Conservation (phyloP, 148 eudicot genomes). For the Fagopyrum tataricum region DNA sequence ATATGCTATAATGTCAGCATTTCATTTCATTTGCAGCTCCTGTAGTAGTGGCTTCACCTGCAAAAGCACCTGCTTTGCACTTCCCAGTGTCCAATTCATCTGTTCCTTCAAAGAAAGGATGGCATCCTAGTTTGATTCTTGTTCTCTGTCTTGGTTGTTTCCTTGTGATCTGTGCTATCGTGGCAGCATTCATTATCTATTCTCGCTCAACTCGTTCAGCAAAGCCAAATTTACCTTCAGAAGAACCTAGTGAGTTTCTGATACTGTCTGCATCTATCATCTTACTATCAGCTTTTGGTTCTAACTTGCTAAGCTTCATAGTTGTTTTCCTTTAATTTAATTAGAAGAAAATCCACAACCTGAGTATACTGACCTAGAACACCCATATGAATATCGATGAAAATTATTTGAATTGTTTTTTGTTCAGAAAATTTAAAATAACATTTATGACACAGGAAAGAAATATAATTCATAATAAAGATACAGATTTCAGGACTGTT, state of each 20-base stretch:
- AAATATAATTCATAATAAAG: neutral
- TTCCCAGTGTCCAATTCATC: slow-evolving; percentile 37
- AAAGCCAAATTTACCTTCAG: slow-evolving; percentile 32
- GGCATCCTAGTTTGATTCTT: slow-evolving; percentile 35
- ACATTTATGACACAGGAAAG: neutral
- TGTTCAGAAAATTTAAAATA: too few relatives aligned
- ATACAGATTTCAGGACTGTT: neutral
- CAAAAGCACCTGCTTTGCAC: slow-evolving; percentile 30
- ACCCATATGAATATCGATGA: neutral
- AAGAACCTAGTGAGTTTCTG: slow-evolving; percentile 53
- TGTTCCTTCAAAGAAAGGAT: slow-evolving; percentile 34
- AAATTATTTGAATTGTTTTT: neutral
- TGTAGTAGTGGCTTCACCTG: slow-evolving; percentile 37
- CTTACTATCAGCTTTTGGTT: neutral
- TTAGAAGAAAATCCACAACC: neutral
- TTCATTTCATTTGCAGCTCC: slow-evolving; percentile 56
- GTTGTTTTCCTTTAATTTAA: neutral
- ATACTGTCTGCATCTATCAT: slow-evolving; percentile 10
- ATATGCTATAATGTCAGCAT: neutral
- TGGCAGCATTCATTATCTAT: slow-evolving; percentile 41
- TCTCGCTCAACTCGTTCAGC: slow-evolving; percentile 36
- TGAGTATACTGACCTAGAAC: neutral
- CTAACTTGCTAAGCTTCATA: neutral
- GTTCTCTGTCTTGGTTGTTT: slow-evolving; percentile 47
- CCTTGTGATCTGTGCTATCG: slow-evolving; percentile 34